Evolutionary conservation across 345 rosid genomes (phyloP).

Genomic region (Sisymbrium altissimum): DNA sequence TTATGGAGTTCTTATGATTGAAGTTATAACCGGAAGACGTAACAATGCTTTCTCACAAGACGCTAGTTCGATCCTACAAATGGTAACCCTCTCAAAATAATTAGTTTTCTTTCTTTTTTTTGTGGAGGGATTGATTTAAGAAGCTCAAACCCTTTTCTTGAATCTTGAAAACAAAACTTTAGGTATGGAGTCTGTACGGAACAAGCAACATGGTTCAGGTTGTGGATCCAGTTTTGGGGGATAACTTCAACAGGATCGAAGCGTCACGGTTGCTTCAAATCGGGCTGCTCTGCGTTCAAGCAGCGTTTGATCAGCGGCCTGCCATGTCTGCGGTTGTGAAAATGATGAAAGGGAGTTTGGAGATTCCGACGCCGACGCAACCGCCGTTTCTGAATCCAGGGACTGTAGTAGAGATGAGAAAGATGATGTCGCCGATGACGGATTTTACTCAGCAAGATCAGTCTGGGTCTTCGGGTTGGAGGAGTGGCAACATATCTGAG

Average conservation of each 20-base stretch:
- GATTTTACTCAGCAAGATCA: constrained; percentile 31
- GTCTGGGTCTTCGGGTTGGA: constrained; percentile 46
- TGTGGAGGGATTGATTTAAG: neutral
- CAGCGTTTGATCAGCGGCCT: constrained; percentile 78
- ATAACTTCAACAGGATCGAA: constrained; percentile 44
- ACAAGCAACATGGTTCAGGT: constrained; percentile 46
- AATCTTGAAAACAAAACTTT: constrained; percentile 12
- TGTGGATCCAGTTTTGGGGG: constrained; percentile 55
- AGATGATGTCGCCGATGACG: neutral
- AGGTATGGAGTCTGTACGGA: constrained; percentile 62
- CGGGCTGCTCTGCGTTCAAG: constrained; percentile 82
- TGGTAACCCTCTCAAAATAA: constrained; percentile 35
- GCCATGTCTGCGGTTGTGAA: constrained; percentile 68
- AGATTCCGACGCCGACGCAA: constrained; percentile 61
- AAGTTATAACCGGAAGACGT: constrained; percentile 60
- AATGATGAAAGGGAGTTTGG: constrained; percentile 50
- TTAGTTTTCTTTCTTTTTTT: neutral
- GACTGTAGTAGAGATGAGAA: constrained; percentile 32
- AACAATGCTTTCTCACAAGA: constrained; percentile 42
- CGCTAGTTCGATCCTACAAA: constrained; percentile 52
- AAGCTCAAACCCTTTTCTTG: neutral
- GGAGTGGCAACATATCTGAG: constrained; percentile 39
- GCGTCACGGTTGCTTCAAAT: constrained; percentile 54
- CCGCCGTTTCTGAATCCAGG: constrained; percentile 66
- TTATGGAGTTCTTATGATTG: constrained; percentile 74